Evolutionary conservation across 371 early-diverging fungal species (phyloP), one percentile per base, ranked within the genome.

Genomic region (Mortierella sp.): DNA sequence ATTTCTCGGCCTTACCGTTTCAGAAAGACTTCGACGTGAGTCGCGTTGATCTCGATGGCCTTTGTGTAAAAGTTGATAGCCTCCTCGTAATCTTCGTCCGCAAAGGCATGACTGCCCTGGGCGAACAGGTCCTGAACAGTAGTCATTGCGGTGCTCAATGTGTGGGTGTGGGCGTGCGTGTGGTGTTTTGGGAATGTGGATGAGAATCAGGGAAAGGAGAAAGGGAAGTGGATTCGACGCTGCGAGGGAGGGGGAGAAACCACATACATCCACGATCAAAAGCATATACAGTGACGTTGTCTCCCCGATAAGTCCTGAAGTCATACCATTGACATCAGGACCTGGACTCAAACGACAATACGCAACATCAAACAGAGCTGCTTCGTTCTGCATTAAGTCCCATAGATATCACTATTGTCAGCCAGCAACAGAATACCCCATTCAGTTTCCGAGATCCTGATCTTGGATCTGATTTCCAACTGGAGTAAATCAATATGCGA

Each of bases 1-100:
- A 17, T 41, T 17, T 27, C 48, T n/a, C n/a, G n/a, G n/a, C 26
- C 62, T 59, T 84, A 87, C 87, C 90, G 80, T 57, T 82, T 83
- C 66, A 89, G 64, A 30, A 86, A 80, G 78, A 86, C 86, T 51
- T 90, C 90, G 34, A 86, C 78, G 48, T 84, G 73, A 6, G 83
- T 69, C 46, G 86, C 78, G 76, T 83, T 80, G 19, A 80, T 64
- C 6, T 79, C 72, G 54, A 88, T 84, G 26, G 87, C 84, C 63
- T 82, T 71, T 8, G 84, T 79, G 78, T 80, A 88, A 43, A 84
- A 82, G 24, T 64, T 60, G 65, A 87, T 81, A 51, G 89, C 86
- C 30, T 66, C 70, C 50, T 82, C 79, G 60, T 82, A 89, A 65
- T 86, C 86, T 51, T 86, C 89, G 57, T 86, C 86, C 50, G 85